Evolutionary conservation across 169 alveolate species (phyloP), one percentile per base, ranked within the genome.

Genomic region (Eimeria praecox): DNA sequence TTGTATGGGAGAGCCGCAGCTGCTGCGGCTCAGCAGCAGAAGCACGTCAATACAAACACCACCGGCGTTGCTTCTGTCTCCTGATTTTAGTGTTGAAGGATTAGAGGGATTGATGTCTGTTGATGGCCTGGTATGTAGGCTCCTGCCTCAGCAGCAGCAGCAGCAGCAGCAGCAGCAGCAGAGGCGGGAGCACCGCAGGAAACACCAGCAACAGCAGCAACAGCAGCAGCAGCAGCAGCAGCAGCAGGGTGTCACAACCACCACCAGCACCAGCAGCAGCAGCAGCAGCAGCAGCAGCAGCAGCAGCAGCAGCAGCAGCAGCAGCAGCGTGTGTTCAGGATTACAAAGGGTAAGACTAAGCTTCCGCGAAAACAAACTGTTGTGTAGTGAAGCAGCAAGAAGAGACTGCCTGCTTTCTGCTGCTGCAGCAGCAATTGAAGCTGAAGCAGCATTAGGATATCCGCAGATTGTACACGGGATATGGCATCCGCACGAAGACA

Each of bases 71-170:
- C 95, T 92, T 69, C 88, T 92, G 54, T 92, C 95, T 22, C 90
- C 95, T 33, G 95, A 92, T 40, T 40, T 92, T 44, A 92, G 87
- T 59, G 92, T 92, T 6, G 95, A 92, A 52, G 95, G 95, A 9
- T 69, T 92, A 30, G 95, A 92, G 91, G 69, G 91, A 2, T 75
- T 92, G 42, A 92, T 92, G 95, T 80, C 95, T 38, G 95, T 92
- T 33, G 95, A 92, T 56, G 95, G 95, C 9, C 8, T 86, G 4
- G 91, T 59, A 27, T 33, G 40, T 18, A 22, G 71, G 30, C 59
- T 71, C 10, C 95, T 49, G 77, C 87, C 40, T 38, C 95, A 71
- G 64, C 87, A 56, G 64, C 95, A 59, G 56, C 95, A 52, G 40
- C 80, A 33, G 92, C 90, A 49, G 90, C 90, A 27, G 90, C 69